phyloP scores from a whole-genome alignment of 2,329 filamentous ascomycete genomes.

The Diaporthe amygdali region DNA sequence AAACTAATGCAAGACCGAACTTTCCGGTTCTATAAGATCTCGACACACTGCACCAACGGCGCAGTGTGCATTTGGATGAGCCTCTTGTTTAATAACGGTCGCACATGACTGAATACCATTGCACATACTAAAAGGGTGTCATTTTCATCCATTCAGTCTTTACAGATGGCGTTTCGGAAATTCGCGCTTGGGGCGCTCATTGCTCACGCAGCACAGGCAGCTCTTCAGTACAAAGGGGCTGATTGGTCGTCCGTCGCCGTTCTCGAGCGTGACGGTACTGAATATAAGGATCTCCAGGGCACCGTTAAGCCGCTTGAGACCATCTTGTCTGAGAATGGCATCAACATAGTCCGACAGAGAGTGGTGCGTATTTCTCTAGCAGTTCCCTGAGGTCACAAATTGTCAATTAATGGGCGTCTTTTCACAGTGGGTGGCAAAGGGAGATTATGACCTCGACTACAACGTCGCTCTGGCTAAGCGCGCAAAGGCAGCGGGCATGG shows the following conservation, averaged over 20 bases:
- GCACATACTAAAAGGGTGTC: not conserved
- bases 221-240: conserved; percentile 19
- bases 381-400: accelerated
- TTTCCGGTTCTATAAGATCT: not conserved
- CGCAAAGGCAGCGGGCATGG: conserved; percentile 65
- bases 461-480: conserved; percentile 70
- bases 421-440: not conserved
- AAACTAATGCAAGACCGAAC: no score
- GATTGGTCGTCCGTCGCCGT: conserved; percentile 62
- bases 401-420: not conserved
- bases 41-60: not conserved
- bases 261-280: conserved; percentile 65
- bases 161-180: not conserved
- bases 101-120: not conserved
- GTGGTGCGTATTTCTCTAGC: conserved; percentile 32
- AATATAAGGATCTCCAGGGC: conserved; percentile 64
- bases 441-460: conserved; percentile 70
- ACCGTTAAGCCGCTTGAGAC: conserved; percentile 61
- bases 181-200: not conserved
- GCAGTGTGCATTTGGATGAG: not conserved
- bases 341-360: conserved; percentile 66
- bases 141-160: not conserved
- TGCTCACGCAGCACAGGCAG: not conserved
- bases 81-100: not conserved
- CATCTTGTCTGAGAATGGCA: conserved; percentile 65